These are phyloP conservation scores for Penicillium corylophilum DNA, from an alignment of 2,329 filamentous ascomycete species.

Conservation along the genomic window DNA sequence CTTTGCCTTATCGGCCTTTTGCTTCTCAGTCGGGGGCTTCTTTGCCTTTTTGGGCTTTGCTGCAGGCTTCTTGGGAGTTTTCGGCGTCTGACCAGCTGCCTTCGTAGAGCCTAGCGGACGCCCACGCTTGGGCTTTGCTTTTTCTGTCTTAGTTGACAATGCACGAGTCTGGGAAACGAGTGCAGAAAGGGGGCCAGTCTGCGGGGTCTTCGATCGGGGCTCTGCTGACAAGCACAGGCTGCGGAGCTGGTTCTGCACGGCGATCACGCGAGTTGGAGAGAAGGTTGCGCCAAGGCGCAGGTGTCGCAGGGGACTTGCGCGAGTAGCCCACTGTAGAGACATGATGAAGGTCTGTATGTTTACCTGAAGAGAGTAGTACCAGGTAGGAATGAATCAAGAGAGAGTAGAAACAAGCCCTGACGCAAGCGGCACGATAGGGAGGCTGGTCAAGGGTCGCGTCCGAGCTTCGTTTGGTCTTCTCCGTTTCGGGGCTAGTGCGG, in stretches of 20 bases:
- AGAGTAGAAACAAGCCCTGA: constrained; percentile 15
- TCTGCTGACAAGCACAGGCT: constrained; percentile 25
- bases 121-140: neutral
- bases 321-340: constrained; percentile 33
- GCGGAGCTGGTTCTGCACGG: constrained; percentile 27
- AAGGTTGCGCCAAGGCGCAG: constrained; percentile 27
- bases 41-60: constrained; percentile 27
- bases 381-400: neutral
- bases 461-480: constrained; percentile 24
- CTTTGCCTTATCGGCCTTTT: constrained; percentile 31
- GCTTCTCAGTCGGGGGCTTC: constrained; percentile 30
- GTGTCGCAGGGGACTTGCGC: constrained; percentile 32
- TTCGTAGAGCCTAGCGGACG: neutral
- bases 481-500: constrained; percentile 24
- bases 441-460: constrained; percentile 20
- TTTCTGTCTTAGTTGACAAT: constrained; percentile 6
- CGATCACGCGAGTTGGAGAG: constrained; percentile 26
- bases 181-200: constrained; percentile 10
- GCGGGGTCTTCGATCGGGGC: constrained; percentile 12
- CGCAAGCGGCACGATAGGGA: constrained; percentile 31
- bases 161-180: constrained; percentile 17
- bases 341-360: constrained; percentile 20
- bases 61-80: constrained; percentile 24
- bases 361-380: neutral
- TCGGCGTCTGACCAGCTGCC: neutral